phyloP scores from a whole-genome alignment of 176 grass and related monocot species.

The Oryza coarctata region DNA sequence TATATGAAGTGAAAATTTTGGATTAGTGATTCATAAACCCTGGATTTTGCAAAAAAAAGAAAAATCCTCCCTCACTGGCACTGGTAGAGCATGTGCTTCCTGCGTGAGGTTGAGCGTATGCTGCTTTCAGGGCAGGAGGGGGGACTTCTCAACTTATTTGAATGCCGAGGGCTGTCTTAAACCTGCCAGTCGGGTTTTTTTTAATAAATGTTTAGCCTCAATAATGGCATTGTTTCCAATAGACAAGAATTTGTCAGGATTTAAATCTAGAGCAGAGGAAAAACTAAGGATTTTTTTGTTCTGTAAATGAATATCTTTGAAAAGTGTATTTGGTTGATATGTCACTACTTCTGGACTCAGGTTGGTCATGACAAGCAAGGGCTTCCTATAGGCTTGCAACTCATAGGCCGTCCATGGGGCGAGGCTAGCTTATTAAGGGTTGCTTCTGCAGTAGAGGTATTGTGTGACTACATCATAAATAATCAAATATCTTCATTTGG shows the following conservation, averaged over 20 bases:
- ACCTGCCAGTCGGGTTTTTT: too few species aligned
- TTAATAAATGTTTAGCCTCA: neutral
- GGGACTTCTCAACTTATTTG: too few species aligned
- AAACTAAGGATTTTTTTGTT: neutral
- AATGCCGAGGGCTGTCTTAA: too few species aligned
- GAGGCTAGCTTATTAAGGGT: conserved; percentile 92
- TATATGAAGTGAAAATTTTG: neutral
- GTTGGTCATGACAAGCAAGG: conserved; percentile 90
- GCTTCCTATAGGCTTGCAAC: conserved; percentile 88
- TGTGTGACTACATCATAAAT: neutral
- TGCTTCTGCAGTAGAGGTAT: conserved; percentile 88
- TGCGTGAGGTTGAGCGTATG: too few species aligned
- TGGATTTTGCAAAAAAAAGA: too few species aligned
- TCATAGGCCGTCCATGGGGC: conserved; percentile 95
- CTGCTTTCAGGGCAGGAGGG: too few species aligned
- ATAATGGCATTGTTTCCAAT: conserved; percentile 6
- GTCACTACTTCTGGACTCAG: conserved; percentile 37
- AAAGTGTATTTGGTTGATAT: neutral
- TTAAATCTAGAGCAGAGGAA: neutral
- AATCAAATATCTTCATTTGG: neutral
- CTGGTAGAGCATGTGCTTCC: too few species aligned
- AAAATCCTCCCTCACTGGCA: too few species aligned
- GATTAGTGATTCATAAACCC: neutral
- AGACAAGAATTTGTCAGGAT: neutral
- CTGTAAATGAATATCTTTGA: neutral